Evolutionary conservation across 495 filamentous ascomycete species (phyloP), one percentile per base, ranked within the genome.

Genomic region (Alectoria sarmentosa): DNA sequence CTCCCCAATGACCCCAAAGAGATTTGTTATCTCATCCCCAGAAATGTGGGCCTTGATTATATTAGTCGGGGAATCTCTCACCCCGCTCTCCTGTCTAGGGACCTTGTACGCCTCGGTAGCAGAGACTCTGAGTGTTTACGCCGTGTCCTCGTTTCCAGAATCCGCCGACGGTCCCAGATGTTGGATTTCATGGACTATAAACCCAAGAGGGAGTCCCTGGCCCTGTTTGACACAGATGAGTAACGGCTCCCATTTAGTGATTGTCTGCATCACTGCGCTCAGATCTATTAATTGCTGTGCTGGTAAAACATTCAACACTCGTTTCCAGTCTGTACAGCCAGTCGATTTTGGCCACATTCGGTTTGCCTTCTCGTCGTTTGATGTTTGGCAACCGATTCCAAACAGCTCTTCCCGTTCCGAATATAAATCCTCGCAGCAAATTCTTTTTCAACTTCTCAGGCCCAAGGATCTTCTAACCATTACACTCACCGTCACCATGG

Each of bases 381-480:
- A n/a, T 17, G 42, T 46, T 46, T 46, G 42, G 23, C 19, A 23
- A n/a, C 21, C 5, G 15, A 1, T 46, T 19, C 7, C 42, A 46
- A 46, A 46, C 42, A 46, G 42, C 19, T 23, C 42, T n/a, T 46
- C 21, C 21, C 21, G 7, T 46, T 46, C 21, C 42, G 42, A 46
- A 23, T 1, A 4, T 8, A n/a, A 4, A 1, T 8, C 21, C 2
- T 8, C 5, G 2, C 42, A 5, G 3, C 0, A 3, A n/a, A n/a
- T n/a, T n/a, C 10, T 13, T 42, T 8, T 17, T 6, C 21, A n/a
- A 23, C 0, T 46, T 4, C 21, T 46, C 3, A 19, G 10, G 6
- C 8, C 7, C 6, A 23, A 0, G 2, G n/a, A 46, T 1, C 21
- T 8, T 1, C 19, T n/a, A n/a, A n/a, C 21, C 21, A 4, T 8